Evolutionary conservation across 495 filamentous ascomycete species (phyloP), one percentile per base, ranked within the genome.

Genomic region (Immersiella caudata): DNA sequence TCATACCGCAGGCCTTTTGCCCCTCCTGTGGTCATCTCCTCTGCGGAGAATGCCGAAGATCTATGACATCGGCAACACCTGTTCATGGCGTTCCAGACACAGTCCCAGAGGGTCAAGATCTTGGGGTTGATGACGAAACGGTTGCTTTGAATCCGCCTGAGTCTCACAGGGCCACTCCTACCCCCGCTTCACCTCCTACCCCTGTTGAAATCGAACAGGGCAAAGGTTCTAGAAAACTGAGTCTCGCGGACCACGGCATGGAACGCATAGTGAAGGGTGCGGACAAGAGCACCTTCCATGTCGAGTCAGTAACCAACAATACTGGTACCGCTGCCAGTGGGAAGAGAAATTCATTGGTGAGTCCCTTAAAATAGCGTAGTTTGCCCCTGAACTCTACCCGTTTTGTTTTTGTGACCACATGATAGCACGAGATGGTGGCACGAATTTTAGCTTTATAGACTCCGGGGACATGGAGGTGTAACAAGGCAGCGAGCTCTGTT

Each of bases 21-120:
- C 63, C 66, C 21, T 74, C 76, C 36, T 79, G 79, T 50, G 78
- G 75, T n/a, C 79, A 81, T 68, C 71, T 66, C 5, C 64, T 79
- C 18, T 81, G 77, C 57, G 52, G 57, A 26, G 71, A 69, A 52
- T 80, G 79, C 63, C 66, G 61, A 29, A 71, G 50, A 14, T 46
- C 40, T 6, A 2, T 46, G 9, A 46, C 11, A 6, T 46, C 40
- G 40, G 40, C 40, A 2, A 46, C 40, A 14, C 40, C 40, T 12
- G 16, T 14, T 6, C 40, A 46, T 46, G 40, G 40, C 5, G 40
- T 14, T 2, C 40, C 40, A 18, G 40, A 46, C 40, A 46, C 4
- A 2, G 40, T 46, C 11, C 40, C 16, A 12, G 40, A 14, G 11
- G 5, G 11, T 2, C 11, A 46, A 12, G 40, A 46, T 46, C 9